Base-by-base conservation (phyloP, 805 yeast species). In the Soucietia sequanensis region DNA sequence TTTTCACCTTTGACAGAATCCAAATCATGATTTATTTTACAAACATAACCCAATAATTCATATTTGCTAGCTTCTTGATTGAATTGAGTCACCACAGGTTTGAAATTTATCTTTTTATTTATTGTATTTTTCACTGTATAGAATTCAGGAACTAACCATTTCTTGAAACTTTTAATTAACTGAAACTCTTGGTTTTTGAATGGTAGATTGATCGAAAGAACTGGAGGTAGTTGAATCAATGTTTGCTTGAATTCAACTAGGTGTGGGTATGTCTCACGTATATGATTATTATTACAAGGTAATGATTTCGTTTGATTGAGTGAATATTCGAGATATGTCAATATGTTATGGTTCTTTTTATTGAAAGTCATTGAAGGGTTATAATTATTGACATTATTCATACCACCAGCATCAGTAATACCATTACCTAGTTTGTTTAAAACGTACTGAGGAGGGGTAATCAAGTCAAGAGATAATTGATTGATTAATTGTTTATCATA, bases 1-100 rank as follows among this genome's bases (percentile, higher is more conserved):
- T 77, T 80, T 16, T 64, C 62, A 3, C 78, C 77, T 21, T 31
- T 31, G 0, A 60, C 38, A 4, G 53, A 39, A 4, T 61, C 62
- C 1, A 60, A 50, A 7, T 74, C 74, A 34, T 75, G 76, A 2
- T 68, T 67, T 5, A 85, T 74, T 48, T 81, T 82, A 27, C 86
- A 84, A 14, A 84, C 85, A 47, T 72, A 81, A 0, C 91, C 91
- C 31, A 73, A 64, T 22, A 85, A 56, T 39, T 81, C 82, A 54
- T 81, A 85, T 47, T 72, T 76, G 15, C 58, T 57, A 3, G 58
- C 51, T 19, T 67, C 33, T 22, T 38, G 56, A 23, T 42, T 46
- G 35, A 46, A 41, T 23, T 54, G 58, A 9, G 62, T 54, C 5
- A 56, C 43, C 19, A 52, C 53, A 5, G 65, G 54, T 32, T 65